Evolutionary conservation across 805 yeast species (phyloP).

Genomic region (Candida montana): DNA sequence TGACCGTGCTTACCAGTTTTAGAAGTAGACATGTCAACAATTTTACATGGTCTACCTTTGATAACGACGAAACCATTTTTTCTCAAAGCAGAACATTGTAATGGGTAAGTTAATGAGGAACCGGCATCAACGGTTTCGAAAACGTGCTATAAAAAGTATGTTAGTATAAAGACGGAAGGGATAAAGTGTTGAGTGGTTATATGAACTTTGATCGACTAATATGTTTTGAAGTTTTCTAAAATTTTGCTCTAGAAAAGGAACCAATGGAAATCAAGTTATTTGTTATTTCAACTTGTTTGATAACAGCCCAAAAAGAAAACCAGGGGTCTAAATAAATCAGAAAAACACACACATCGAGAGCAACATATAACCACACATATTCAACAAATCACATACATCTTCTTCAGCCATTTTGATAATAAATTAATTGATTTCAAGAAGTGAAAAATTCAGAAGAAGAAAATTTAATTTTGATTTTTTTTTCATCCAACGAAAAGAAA

Average conservation of each 20-base stretch:
- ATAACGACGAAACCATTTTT: constrained; percentile 99
- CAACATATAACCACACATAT: too few species aligned
- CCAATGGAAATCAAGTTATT: constrained; percentile 1
- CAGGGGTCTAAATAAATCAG: too few species aligned
- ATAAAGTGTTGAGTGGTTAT: too few species aligned
- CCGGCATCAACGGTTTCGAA: constrained; percentile 99
- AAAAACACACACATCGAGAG: too few species aligned
- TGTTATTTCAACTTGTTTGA: too few species aligned
- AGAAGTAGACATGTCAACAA: constrained; percentile 99
- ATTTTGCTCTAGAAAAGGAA: not conserved
- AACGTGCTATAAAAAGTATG: constrained; percentile 53
- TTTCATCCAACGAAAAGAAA: constrained; percentile 1
- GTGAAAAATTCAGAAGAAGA: constrained; percentile 4
- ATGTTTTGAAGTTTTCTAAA: too few species aligned
- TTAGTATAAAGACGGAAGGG: too few species aligned
- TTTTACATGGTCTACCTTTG: constrained; percentile 99
- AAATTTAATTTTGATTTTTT: constrained; percentile 6
- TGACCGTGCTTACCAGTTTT: constrained; percentile 99
- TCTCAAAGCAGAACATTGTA: constrained; percentile 99
- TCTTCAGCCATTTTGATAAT: constrained; percentile 27
- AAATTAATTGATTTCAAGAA: constrained; percentile 2
- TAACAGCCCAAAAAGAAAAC: too few species aligned
- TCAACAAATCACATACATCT: too few species aligned
- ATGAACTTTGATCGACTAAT: too few species aligned
- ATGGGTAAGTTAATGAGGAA: constrained; percentile 97